phyloP scores from a whole-genome alignment of 345 rosid genomes.

The Linum usitatissimum region DNA sequence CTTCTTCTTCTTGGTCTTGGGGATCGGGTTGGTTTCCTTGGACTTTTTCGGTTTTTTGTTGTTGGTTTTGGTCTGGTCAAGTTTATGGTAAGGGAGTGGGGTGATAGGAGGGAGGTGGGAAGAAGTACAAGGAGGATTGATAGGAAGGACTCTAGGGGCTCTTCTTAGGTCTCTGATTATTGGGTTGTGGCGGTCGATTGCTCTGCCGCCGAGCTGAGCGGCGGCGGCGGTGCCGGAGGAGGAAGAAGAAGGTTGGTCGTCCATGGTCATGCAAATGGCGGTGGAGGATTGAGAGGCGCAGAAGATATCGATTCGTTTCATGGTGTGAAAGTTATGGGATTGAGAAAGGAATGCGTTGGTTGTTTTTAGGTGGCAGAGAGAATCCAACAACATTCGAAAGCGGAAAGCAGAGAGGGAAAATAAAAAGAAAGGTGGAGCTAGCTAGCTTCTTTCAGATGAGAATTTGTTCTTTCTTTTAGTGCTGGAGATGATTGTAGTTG shows the following conservation, averaged over 20 bases:
- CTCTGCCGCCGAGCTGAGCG: slow-evolving; percentile 37
- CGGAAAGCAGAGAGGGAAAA: neutral
- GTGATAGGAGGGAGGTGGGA: slow-evolving; percentile 32
- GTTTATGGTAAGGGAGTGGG: slow-evolving; percentile 34
- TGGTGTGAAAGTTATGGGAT: neutral
- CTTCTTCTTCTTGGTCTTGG: slow-evolving; percentile 17
- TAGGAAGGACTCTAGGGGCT: slow-evolving; percentile 29
- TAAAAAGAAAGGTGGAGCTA: no score
- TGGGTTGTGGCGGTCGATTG: slow-evolving; percentile 85
- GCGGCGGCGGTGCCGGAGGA: slow-evolving; percentile 9
- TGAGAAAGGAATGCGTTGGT: neutral
- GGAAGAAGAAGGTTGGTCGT: slow-evolving; percentile 24
- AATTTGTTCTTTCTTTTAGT: no score
- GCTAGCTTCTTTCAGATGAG: no score
- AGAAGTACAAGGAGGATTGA: slow-evolving; percentile 26
- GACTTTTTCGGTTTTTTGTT: slow-evolving; percentile 16
- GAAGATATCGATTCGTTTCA: slow-evolving; percentile 47
- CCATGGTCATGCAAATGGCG: slow-evolving; percentile 55
- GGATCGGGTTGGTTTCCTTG: slow-evolving; percentile 1
- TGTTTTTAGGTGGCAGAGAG: neutral
- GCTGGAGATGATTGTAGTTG: no score
- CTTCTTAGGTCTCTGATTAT: slow-evolving; percentile 66
- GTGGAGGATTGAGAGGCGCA: slow-evolving; percentile 87
- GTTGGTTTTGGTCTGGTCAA: slow-evolving; percentile 28
- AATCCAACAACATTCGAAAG: neutral